Evolutionary conservation across 176 grass and related monocot species (phyloP).

Genomic region (Eragrostis curvula): DNA sequence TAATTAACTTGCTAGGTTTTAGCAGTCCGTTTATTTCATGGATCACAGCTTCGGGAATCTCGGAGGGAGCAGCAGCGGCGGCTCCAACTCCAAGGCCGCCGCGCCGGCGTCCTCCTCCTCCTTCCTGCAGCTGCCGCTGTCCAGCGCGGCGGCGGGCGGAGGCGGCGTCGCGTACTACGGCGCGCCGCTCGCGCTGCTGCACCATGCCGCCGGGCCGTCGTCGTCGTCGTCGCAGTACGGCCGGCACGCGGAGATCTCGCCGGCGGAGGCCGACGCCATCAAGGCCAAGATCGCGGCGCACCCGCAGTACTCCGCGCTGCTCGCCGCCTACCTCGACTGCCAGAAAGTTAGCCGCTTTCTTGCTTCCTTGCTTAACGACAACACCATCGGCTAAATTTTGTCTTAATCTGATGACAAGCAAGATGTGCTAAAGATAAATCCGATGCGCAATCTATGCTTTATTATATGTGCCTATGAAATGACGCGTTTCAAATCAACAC

Average conservation of each 20-base stretch:
- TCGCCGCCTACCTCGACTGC: constrained; percentile 88
- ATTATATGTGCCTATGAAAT: not conserved
- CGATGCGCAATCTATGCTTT: not conserved
- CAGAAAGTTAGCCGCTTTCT: constrained; percentile 54
- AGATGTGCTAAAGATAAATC: constrained; percentile 16
- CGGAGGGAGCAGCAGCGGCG: constrained; percentile 42
- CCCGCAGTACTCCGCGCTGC: constrained; percentile 81
- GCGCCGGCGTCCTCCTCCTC: constrained; percentile 43
- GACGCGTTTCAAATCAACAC: not conserved
- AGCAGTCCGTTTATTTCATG: not conserved
- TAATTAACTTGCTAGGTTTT: constrained; percentile 1
- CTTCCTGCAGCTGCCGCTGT: constrained; percentile 76
- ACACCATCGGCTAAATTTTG: not conserved
- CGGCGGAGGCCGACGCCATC: constrained; percentile 57
- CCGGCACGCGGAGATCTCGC: constrained; percentile 57
- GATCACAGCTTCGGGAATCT: constrained; percentile 61
- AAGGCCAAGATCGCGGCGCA: constrained; percentile 97
- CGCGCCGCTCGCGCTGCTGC: constrained; percentile 52
- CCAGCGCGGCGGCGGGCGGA: constrained; percentile 28
- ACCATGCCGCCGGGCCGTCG: constrained; percentile 46
- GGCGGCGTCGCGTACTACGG: constrained; percentile 46
- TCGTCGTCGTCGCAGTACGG: constrained; percentile 27
- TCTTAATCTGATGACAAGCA: not conserved
- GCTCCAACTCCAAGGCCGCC: constrained; percentile 36
- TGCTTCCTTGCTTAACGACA: not conserved